Conservation (phyloP, 2,329 filamentous ascomycete species). For the Capronia coronata region DNA sequence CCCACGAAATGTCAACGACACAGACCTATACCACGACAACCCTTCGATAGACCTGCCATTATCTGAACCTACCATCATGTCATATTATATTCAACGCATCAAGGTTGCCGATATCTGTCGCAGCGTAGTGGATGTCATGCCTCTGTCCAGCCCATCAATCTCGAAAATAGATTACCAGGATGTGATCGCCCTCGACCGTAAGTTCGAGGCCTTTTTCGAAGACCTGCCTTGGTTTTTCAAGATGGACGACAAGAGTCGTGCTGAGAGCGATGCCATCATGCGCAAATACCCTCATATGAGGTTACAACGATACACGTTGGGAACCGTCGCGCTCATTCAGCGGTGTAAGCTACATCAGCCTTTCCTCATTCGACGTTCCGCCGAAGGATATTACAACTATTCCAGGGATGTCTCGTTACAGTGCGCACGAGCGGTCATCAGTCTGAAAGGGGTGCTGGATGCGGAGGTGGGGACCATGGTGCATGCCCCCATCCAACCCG, state of each 20-base stretch:
- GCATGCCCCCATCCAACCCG: constrained; percentile 24
- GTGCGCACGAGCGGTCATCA: constrained; percentile 36
- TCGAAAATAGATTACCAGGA: constrained; percentile 34
- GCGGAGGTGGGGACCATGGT: constrained; percentile 27
- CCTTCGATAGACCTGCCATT: constrained; percentile 29
- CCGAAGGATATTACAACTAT: constrained; percentile 34
- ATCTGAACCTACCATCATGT: constrained; percentile 40
- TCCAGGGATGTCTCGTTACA: constrained; percentile 36
- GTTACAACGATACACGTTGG: constrained; percentile 35
- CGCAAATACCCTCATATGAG: constrained; percentile 30
- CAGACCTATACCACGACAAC: constrained; percentile 30
- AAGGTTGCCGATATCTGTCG: constrained; percentile 38
- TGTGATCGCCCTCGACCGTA: constrained; percentile 36
- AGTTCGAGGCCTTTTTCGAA: constrained; percentile 31
- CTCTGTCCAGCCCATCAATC: constrained; percentile 28
- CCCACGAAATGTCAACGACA: constrained; percentile 41
- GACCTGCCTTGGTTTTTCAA: constrained; percentile 36
- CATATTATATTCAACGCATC: constrained; percentile 42
- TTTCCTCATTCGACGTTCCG: constrained; percentile 36
- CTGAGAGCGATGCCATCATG: constrained; percentile 31
- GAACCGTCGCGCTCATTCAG: constrained; percentile 35
- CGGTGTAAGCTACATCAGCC: constrained; percentile 37
- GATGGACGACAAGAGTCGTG: constrained; percentile 32
- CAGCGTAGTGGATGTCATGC: constrained; percentile 36
- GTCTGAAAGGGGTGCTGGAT: constrained; percentile 35